Evolutionary conservation across 768 basidiomycete genomes (phyloP), one percentile per base, ranked within the genome.

Genomic region (Sarcodon sp.): DNA sequence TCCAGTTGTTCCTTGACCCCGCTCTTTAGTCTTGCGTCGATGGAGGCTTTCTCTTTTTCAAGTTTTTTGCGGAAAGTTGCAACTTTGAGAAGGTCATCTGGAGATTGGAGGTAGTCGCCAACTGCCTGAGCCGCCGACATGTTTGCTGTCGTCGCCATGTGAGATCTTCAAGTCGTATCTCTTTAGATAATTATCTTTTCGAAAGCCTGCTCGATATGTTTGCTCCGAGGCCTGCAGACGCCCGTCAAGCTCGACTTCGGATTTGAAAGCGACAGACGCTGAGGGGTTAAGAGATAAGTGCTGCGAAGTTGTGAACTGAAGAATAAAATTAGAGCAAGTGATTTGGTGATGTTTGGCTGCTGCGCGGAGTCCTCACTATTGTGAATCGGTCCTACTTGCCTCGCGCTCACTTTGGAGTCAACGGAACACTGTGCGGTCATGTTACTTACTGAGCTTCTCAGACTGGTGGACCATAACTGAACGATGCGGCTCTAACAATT

Each of bases 1-100:
- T 90, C 83, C 15, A 99, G 72, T 61, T 98, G 94, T 51, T 93
- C 88, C 63, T 87, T 90, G 54, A 94, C 91, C 8, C 91, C 89
- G 48, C 76, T 83, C 59, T 91, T 86, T 43, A 98, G 78, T 57
- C 91, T 77, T 3, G 84, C 81, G 59, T 96, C 89, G 51, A 98
- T 87, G 7, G 90, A 88, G 0, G 90, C 81, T 65, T 96, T 94
- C 65, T 98, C 94, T 64, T 97, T 97, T 64, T 92, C 84, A 39
- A 97, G 75, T 59, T 93, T 93, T 70, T 93, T 94, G 53, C 90
- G 78, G 59, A 89, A 90, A 0, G 89, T 78, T 1, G 78, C 73
- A 33, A 97, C 78, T 64, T 96, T 96, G 54, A 79, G 69, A 48
- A 98, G 83, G 66, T 96, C 93, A 57, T 94, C 91, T 1, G 92